A percentile compares a stretch with the other conserved stretches of the same genome.
phyloP scores from a whole-genome alignment of 2,329 filamentous ascomycete genomes.

The Fusarium goolgardi region DNA sequence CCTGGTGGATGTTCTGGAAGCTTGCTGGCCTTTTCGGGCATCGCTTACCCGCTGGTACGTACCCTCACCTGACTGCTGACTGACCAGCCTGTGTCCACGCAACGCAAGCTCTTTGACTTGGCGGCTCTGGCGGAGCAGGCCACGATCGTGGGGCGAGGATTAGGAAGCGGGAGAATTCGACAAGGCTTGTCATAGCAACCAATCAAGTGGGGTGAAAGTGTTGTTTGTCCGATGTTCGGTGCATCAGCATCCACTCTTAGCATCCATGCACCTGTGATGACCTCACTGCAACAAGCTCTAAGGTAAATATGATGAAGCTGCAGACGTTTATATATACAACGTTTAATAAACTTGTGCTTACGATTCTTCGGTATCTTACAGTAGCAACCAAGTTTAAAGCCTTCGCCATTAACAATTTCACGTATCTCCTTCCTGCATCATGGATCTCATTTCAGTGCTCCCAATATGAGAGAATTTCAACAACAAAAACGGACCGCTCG shows the following conservation, averaged over 20 bases:
- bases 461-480: constrained; percentile 46
- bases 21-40: constrained; percentile 47
- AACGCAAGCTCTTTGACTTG: constrained; percentile 25
- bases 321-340: constrained; percentile 2
- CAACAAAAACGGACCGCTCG: constrained; percentile 41
- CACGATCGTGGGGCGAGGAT: constrained; percentile 21
- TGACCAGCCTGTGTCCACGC: background rate
- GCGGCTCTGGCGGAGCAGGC: constrained; percentile 17
- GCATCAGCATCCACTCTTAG: too few species aligned
- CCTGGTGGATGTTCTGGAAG: constrained; percentile 43
- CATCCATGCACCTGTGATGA: too few species aligned
- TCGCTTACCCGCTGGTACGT: constrained; percentile 40
- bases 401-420: too few species aligned
- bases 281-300: too few species aligned
- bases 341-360: background rate
- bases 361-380: background rate
- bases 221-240: too few species aligned
- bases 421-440: background rate
- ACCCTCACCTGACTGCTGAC: constrained; percentile 28
- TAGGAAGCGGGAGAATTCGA: constrained; percentile 7
- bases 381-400: too few species aligned
- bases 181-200: constrained; percentile 29
- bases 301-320: constrained; percentile 6
- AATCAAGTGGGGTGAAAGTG: constrained; percentile 28
- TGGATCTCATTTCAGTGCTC: background rate